phyloP scores from a whole-genome alignment of 2,329 filamentous ascomycete genomes.

The Phyllosticta citriasiana region DNA sequence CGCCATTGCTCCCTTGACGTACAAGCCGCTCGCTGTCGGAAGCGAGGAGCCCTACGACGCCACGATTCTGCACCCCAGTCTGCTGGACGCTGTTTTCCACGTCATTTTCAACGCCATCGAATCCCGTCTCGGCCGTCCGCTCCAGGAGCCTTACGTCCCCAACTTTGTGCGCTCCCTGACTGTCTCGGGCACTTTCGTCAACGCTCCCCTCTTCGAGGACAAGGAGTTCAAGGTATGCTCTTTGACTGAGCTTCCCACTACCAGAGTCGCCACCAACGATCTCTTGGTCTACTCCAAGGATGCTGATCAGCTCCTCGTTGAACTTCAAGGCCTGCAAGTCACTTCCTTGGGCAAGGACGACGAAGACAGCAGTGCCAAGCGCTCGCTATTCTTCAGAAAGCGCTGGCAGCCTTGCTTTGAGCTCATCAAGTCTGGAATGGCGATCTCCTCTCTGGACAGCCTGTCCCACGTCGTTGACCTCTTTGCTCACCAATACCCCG shows the following conservation, averaged over 20 bases:
- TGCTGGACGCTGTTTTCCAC: constrained; percentile 4
- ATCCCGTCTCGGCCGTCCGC: neutral
- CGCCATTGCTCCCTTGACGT: neutral
- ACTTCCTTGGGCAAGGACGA: neutral
- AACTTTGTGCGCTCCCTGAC: neutral
- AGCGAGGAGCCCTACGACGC: neutral
- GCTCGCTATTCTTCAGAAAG: neutral
- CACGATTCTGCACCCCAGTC: neutral
- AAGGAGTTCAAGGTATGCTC: constrained; percentile 1
- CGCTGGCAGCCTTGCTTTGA: neutral
- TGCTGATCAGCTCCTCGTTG: neutral
- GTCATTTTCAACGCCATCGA: constrained; percentile 3
- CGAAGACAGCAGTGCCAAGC: neutral
- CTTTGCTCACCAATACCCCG: constrained; percentile 2
- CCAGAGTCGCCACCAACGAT: neutral
- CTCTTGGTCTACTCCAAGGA: neutral
- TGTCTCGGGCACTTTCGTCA: neutral
- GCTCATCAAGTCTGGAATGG: neutral
- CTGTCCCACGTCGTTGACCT: neutral
- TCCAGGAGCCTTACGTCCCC: constrained; percentile 3
- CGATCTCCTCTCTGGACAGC: neutral
- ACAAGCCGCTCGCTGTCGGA: neutral
- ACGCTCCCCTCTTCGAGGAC: neutral
- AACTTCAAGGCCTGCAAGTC: neutral
- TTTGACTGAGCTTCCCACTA: neutral